Evolutionary conservation across 2,329 filamentous ascomycete species (phyloP), one percentile per base, ranked within the genome.

Genomic region (Aureobasidium musti): DNA sequence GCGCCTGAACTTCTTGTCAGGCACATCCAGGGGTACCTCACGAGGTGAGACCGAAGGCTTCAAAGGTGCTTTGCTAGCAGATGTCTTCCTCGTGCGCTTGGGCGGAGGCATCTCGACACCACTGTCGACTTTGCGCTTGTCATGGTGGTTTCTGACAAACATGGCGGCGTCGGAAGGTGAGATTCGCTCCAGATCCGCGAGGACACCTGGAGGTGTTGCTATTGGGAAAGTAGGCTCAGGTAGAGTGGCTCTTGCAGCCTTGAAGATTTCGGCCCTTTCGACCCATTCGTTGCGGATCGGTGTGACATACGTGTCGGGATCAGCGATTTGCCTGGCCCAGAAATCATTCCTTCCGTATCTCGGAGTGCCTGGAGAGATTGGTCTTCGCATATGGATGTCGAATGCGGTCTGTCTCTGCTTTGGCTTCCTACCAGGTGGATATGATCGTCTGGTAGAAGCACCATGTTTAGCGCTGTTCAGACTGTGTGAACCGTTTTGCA

Each of bases 311-410:
- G n/a, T 50, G 23, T 28, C 45, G 8, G 59, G 59, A 8, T 63
- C 45, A 50, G 45, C 30, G 11, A 10, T 37, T 35, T 63, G 59
- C 23, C 59, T 50, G 13, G 59, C 59, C 59, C 59, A 63, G 14
- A 63, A 19, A n/a, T 63, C 59, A 13, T 63, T 63, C 13, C 59
- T 50, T 21, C 59, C 59, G 10, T 50, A 63, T 35, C 39, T 52
- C 6, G 39, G 28, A 4, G 5, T 23, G 33, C 47, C n/a, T 21
- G 59, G 59, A n/a, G 59, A 41, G 14, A 63, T 21, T n/a, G 59
- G 59, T 50, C 33, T 41, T 41, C 59, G 37, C 59, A 63, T 50
- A 17, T 37, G 26, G 3, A 47, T 47, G 41, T 61, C 57, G 35
- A 35, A 37, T 2, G 19, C n/a, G 5, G 57, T 47, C 41, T 61